Percentiles rank a stretch among this genome's conserved stretches.
These are phyloP conservation scores for Penicillium sp. DNA, from an alignment of 2,329 filamentous ascomycete genomes.

Conservation along the genomic window DNA sequence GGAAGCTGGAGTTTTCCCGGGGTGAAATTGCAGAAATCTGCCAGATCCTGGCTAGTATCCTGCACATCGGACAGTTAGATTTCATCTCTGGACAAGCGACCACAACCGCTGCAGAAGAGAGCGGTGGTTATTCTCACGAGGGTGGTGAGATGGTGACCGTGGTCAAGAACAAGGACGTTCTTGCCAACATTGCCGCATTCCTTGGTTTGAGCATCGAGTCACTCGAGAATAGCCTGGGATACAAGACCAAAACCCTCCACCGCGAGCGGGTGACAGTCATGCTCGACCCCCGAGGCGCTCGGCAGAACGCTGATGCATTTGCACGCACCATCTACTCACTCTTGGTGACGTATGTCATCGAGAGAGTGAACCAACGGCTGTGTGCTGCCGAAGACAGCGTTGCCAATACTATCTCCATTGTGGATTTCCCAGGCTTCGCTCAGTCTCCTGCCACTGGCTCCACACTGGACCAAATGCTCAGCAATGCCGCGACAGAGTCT, in stretches of 20 bases:
- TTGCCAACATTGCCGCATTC: constrained; percentile 89
- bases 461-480: constrained; percentile 86
- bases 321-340: constrained; percentile 92
- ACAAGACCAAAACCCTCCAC: constrained; percentile 96
- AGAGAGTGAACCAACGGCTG: constrained; percentile 85
- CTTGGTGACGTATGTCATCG: constrained; percentile 90
- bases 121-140: constrained; percentile 94
- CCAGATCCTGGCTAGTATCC: constrained; percentile 87
- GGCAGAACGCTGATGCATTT: constrained; percentile 90
- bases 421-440: constrained; percentile 95
- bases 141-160: constrained; percentile 83
- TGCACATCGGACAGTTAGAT: constrained; percentile 97
- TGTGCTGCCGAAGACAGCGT: constrained; percentile 87
- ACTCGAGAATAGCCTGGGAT: constrained; percentile 85
- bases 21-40: constrained; percentile 96
- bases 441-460: constrained; percentile 83
- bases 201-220: constrained; percentile 80
- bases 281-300: constrained; percentile 89
- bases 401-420: constrained; percentile 89
- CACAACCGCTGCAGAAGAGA: constrained; percentile 80
- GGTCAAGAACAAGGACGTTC: constrained; percentile 90
- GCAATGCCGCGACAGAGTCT: constrained; percentile 89
- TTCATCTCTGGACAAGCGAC: constrained; percentile 84
- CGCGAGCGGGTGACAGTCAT: constrained; percentile 98
- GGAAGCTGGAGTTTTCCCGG: constrained; percentile 91